Conservation (phyloP, 331 rosid genomes). For the Spiraea crenata region DNA sequence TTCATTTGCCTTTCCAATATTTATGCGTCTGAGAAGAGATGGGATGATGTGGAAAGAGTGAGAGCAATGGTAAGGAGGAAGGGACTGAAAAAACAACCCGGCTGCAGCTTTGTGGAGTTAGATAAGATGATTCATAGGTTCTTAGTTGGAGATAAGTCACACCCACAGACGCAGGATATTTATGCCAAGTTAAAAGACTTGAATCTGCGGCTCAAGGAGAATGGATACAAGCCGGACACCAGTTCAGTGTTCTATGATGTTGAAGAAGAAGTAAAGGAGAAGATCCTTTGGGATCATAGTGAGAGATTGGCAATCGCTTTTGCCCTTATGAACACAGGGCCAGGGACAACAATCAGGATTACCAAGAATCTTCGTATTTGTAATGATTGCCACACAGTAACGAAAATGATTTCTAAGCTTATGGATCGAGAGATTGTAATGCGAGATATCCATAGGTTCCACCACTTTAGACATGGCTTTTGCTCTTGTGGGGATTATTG, state of each 20-base stretch:
- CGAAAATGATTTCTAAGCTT: conserved; percentile 34
- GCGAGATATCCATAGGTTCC: conserved; percentile 51
- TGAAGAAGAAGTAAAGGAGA: conserved; percentile 54
- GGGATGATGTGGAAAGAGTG: conserved; percentile 59
- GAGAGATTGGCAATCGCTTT: conserved; percentile 42
- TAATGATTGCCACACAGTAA: conserved; percentile 45
- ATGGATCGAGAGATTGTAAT: conserved; percentile 30
- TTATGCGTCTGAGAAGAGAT: conserved; percentile 50
- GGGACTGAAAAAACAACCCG: conserved; percentile 46
- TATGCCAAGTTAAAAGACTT: conserved; percentile 37
- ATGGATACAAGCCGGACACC: conserved; percentile 54
- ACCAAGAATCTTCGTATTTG: conserved; percentile 50
- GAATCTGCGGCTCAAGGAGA: conserved; percentile 27
- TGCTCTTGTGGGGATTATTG: conserved; percentile 60
- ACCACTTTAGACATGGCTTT: conserved; percentile 43
- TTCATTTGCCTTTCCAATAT: conserved; percentile 62
- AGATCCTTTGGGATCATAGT: conserved; percentile 63
- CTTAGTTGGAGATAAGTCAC: conserved; percentile 50
- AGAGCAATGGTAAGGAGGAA: conserved; percentile 40
- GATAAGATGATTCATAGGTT: conserved; percentile 55
- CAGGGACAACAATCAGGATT: conserved; percentile 36
- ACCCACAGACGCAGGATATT: conserved; percentile 40
- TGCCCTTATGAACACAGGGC: conserved; percentile 33
- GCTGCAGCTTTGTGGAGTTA: conserved; percentile 46
- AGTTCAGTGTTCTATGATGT: conserved; percentile 55